A percentile compares a stretch with the other conserved stretches of the same genome.
phyloP scores from a whole-genome alignment of 768 basidiomycete genomes.

The Naganishia friedmannii region DNA sequence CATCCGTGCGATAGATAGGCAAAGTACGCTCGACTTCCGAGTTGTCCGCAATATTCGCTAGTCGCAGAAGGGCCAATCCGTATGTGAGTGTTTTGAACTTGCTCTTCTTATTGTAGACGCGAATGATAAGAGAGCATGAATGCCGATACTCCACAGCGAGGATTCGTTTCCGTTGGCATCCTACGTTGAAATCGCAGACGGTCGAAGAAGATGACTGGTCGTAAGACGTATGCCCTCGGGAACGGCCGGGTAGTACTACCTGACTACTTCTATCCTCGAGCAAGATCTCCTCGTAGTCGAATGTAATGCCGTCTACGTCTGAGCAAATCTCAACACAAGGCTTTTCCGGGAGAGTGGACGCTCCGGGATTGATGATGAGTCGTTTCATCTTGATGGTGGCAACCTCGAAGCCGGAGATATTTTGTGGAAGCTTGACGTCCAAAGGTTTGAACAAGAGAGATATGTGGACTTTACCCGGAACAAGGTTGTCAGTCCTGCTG shows the following conservation, averaged over 20 bases:
- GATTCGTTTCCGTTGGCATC: conserved; percentile 28
- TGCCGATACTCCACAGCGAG: conserved; percentile 51
- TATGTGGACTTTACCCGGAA: conserved; percentile 37
- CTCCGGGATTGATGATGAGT: conserved; percentile 27
- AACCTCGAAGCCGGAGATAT: conserved; percentile 47
- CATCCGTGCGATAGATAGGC: conserved; percentile 40
- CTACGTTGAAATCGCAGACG: conserved; percentile 17
- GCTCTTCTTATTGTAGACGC: conserved; percentile 39
- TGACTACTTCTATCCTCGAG: not conserved
- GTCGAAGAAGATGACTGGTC: not conserved
- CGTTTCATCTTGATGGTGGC: conserved; percentile 44
- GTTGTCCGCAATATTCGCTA: conserved; percentile 41
- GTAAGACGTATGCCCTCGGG: not conserved
- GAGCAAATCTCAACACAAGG: conserved; percentile 20
- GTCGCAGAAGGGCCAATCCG: conserved; percentile 41
- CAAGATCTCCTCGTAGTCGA: conserved; percentile 7
- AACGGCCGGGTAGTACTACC: not conserved
- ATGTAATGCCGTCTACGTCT: conserved; percentile 12
- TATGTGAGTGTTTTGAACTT: conserved; percentile 42
- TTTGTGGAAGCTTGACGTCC: conserved; percentile 45
- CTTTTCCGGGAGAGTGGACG: conserved; percentile 1
- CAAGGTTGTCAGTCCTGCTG: not conserved
- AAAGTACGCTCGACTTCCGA: conserved; percentile 31
- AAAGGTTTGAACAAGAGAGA: conserved; percentile 51
- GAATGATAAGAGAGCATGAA: conserved; percentile 47